phyloP scores from a whole-genome alignment of 73 alveolate species.

The Paramecium octaurelia region DNA sequence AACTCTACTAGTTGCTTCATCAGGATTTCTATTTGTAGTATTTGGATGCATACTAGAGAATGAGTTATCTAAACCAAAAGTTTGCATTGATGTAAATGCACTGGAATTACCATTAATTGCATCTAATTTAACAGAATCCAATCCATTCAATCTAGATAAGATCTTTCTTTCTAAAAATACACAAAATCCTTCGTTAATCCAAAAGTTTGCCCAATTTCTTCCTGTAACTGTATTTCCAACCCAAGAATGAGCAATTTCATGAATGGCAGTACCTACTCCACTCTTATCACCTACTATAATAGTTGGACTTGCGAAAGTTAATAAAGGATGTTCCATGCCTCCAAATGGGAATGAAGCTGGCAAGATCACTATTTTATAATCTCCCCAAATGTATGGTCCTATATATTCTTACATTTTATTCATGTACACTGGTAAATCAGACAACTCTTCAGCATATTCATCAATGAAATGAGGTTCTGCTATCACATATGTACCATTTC shows the following conservation, averaged over 20 bases:
- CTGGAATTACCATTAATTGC: conserved; percentile 72
- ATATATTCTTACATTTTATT: conserved; percentile 75
- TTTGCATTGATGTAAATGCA: conserved; percentile 65
- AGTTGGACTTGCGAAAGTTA: conserved; percentile 97
- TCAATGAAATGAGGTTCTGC: conserved; percentile 82
- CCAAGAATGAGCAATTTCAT: conserved; percentile 98
- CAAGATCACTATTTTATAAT: conserved; percentile 86
- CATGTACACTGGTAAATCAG: conserved; percentile 78
- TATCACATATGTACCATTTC: conserved; percentile 75
- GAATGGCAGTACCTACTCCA: conserved; percentile 88
- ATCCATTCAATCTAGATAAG: conserved; percentile 68
- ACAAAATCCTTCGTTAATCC: conserved; percentile 98
- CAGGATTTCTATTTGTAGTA: conserved; percentile 75
- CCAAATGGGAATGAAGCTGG: conserved; percentile 99
- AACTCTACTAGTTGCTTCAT: conserved; percentile 68
- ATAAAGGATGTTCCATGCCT: conserved; percentile 99
- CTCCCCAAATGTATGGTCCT: conserved; percentile 96
- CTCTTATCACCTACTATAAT: conserved; percentile 96
- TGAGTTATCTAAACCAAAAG: conserved; percentile 73
- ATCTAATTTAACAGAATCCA: conserved; percentile 64
- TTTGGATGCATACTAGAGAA: conserved; percentile 77
- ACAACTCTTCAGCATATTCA: conserved; percentile 75
- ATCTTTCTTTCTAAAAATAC: conserved; percentile 87
- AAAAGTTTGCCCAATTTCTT: conserved; percentile 93
- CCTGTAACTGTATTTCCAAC: conserved; percentile 97